Base-by-base conservation (phyloP, 2,329 filamentous ascomycete genomes). In the Cladosporium sp. region DNA sequence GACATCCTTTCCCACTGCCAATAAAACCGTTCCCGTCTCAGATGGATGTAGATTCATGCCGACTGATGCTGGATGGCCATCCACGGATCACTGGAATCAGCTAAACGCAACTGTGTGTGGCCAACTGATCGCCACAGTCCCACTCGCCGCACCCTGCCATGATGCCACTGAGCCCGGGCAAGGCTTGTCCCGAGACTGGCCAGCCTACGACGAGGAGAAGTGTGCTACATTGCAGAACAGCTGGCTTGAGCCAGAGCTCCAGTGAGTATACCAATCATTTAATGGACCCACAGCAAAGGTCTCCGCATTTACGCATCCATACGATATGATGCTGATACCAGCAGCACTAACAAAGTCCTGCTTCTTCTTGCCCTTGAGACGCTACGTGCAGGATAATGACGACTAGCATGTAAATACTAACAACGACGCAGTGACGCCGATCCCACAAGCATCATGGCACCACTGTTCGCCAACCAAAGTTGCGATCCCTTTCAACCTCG, bases 141-240 rank as follows among this genome's bases (percentile, higher is more conserved):
- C 84, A 0, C 65, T 85, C 2, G 84, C 76, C 0, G 68, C 76
- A 2, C 72, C 78, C 0, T 87, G 84, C 65, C 83, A 86, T 62
- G 71, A 75, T n/a, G 56, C 36, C 37, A 40, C 37, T 12, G 20
- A 20, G 12, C 50, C 50, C 15, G 6, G 39, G n/a, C 20, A 39
- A 38, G 36, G 36, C 20, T 14, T 52, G 22, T 12, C 8, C 7
- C 15, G 34, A 11, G 8, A 47, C 15, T 56, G 42, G 34, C 42
- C 54, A 9, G 22, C 30, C 9, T 56, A 56, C 11, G 45, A 56
- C 17, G 12, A 49, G 22, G 42, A 56, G n/a, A 28, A 47, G 20
- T 49, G 54, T 39, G 14, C 30, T 22, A 17, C 34, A 3, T n/a
- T 56, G 9, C 54, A 56, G 17, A 12, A 22, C 11, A 30, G 54